phyloP scores from a whole-genome alignment of 306 rosid genomes.

The Prunus campanulata region DNA sequence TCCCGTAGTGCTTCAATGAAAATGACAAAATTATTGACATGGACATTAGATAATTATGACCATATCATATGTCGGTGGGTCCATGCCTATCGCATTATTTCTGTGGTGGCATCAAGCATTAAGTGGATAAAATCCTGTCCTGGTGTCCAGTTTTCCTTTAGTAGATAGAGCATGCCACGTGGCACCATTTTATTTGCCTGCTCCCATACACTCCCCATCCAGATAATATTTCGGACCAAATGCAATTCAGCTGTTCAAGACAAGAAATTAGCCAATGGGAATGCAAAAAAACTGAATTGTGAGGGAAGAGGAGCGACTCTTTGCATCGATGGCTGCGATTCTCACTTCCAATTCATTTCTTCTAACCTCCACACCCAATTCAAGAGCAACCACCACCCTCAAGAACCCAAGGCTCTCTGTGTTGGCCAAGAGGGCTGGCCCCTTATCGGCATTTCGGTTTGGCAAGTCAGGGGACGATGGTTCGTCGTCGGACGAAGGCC shows the following conservation, averaged over 20 bases:
- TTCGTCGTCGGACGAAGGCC: slow-evolving; percentile 28
- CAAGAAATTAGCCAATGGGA: background rate
- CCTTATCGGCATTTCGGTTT: slow-evolving; percentile 54
- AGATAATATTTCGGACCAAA: slow-evolving; percentile 37
- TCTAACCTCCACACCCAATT: slow-evolving; percentile 44
- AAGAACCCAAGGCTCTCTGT: slow-evolving; percentile 44
- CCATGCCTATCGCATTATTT: slow-evolving; percentile 18
- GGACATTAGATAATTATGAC: background rate
- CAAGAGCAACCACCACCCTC: slow-evolving; percentile 24
- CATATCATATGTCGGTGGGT: slow-evolving; percentile 7
- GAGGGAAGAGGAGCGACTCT: slow-evolving; percentile 1
- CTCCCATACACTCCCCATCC: slow-evolving; percentile 32
- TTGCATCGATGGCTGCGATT: slow-evolving; percentile 62
- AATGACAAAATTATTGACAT: background rate
- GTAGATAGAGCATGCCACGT: slow-evolving; percentile 59
- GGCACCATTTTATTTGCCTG: slow-evolving; percentile 53
- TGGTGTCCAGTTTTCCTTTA: slow-evolving; percentile 32
- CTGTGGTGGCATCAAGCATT: background rate
- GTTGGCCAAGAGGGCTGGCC: slow-evolving; percentile 47
- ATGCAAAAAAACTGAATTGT: slow-evolving; percentile 1
- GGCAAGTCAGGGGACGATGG: slow-evolving; percentile 45
- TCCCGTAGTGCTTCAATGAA: background rate
- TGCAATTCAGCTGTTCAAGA: slow-evolving; percentile 9
- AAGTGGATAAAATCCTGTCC: background rate
- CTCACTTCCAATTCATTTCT: slow-evolving; percentile 68